Evolutionary conservation across 768 basidiomycete genomes (phyloP), one percentile per base, ranked within the genome.

Genomic region (Mycena vulgaris): DNA sequence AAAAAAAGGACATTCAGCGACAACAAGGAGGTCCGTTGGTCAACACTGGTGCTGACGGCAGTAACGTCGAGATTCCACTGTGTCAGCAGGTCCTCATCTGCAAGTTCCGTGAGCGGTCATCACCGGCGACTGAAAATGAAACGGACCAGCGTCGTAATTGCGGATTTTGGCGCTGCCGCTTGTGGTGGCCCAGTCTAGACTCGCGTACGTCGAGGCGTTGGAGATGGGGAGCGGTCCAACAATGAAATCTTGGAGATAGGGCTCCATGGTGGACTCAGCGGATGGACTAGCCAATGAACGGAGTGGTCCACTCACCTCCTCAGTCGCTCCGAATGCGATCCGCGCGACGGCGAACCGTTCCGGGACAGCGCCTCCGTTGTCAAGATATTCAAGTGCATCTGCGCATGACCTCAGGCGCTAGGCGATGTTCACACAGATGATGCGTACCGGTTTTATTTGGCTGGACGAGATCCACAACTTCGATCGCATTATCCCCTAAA

Each of bases 191-290:
- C 75, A 75, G 59, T 75, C 72, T 17, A 74, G 56, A n/a, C 70
- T 72, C 28, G 61, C 69, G 37, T 74, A 64, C 8, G 66, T 68
- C 19, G 75, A 70, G 51, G 39, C 16, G 8, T 64, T 70, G 30
- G 72, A 71, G 52, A 75, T 72, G 0, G 75, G 75, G 19, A 75
- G 73, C 27, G 75, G 75, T 8, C 75, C 75, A 5, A 75, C 71
- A 25, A 73, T 70, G 30, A 73, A 67, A 16, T 73, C 72, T 56
- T 73, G 72, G 14, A 69, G 39, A n/a, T 63, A 73, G 10, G 72
- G 72, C 68, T 75, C 14, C 11, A 31, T 0, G 58, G 58, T 25
- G 48, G 2, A 42, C 10, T 51, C 39, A 66, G 37, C 33, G 28
- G 19, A 31, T 42, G 17, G 30, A 28, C 25, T 2, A 19, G 33